Base-by-base conservation (phyloP, 164 flowering plant species). In the Vitis rotundifolia region DNA sequence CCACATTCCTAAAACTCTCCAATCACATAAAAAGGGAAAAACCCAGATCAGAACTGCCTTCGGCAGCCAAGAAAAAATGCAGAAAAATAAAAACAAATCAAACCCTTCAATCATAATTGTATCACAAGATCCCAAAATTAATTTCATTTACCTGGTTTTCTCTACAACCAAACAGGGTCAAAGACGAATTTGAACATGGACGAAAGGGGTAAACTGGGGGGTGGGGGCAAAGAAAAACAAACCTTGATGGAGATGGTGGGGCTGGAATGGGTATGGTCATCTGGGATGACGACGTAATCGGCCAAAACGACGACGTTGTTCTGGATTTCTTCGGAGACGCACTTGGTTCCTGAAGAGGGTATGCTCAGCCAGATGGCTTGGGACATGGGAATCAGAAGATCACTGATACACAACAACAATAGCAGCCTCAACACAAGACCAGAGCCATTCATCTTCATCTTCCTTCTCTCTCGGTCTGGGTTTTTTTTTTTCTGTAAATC, bases 251-350 rank as follows among this genome's bases (percentile, higher is more conserved):
- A 77, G 66, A 88, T 74, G 52, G 82, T 71, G 63, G 91, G 87
- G 44, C 63, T 16, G 49, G 64, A 70, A 22, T 72, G 70, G 48
- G 78, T n/a, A 31, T 71, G 79, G 74, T 80, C 84, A 16, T 81
- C 86, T 55, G 85, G 57, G 48, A 88, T 71, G 68, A 83, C 88
- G 37, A 83, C 79, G 70, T 84, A 88, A 76, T 88, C 87, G n/a
- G 83, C 87, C 82, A 88, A 75, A 76, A 88, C 91, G 66, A 88
- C 89, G 63, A 88, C 85, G 82, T 87, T 87, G 80, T 76, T 84
- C 72, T 87, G 89, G 59, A 87, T 81, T 80, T 87, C 89, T 68
- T 87, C 91, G 11, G 89, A 83, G 8, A 88, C 89, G 77, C 91
- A 88, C 80, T 88, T 88, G 31, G 85, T 83, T 8, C 87, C 87